Conservation (phyloP, 139 green algal species). For the Ettlia oleoabundans region DNA sequence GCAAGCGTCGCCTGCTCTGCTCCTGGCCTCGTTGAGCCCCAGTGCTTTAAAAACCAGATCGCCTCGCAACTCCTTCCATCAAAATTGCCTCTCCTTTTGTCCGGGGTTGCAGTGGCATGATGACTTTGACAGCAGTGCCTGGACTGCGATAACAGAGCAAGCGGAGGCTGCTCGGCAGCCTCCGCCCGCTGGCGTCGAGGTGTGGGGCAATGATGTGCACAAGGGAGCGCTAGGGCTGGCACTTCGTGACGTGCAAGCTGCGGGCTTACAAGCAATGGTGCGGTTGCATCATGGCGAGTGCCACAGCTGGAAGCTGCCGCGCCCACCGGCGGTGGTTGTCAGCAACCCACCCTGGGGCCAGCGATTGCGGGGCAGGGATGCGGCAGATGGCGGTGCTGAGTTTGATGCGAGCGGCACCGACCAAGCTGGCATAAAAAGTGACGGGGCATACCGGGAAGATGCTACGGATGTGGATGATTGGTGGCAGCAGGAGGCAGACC, state of each 20-base stretch:
- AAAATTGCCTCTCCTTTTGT: too few relatives aligned
- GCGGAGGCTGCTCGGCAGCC: constrained; percentile 16
- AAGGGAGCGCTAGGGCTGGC: constrained; percentile 66
- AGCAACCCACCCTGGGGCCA: constrained; percentile 92
- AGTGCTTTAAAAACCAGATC: too few relatives aligned
- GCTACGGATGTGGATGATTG: not conserved
- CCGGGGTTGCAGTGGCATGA: constrained; percentile 19
- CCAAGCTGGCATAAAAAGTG: too few relatives aligned
- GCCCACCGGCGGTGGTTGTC: constrained; percentile 71
- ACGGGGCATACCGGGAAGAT: not conserved
- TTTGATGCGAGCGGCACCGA: too few relatives aligned
- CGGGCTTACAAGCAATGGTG: constrained; percentile 52
- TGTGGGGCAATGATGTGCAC: constrained; percentile 77
- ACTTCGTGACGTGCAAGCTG: constrained; percentile 37
- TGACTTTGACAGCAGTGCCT: constrained; percentile 33
- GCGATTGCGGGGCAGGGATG: constrained; percentile 46
- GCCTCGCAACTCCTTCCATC: too few relatives aligned
- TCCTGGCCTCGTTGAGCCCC: too few relatives aligned
- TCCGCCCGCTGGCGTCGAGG: constrained; percentile 11
- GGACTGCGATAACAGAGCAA: constrained; percentile 39
- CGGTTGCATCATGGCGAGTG: constrained; percentile 54
- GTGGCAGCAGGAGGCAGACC: not conserved
- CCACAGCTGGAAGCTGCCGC: constrained; percentile 47
- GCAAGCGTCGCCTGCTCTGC: too few relatives aligned
- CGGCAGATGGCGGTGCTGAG: not conserved